Percentiles rank a stretch among this genome's conserved stretches.
phyloP scores from a whole-genome alignment of 192 early-diverging fungal genomes.

The Podila minutissima region DNA sequence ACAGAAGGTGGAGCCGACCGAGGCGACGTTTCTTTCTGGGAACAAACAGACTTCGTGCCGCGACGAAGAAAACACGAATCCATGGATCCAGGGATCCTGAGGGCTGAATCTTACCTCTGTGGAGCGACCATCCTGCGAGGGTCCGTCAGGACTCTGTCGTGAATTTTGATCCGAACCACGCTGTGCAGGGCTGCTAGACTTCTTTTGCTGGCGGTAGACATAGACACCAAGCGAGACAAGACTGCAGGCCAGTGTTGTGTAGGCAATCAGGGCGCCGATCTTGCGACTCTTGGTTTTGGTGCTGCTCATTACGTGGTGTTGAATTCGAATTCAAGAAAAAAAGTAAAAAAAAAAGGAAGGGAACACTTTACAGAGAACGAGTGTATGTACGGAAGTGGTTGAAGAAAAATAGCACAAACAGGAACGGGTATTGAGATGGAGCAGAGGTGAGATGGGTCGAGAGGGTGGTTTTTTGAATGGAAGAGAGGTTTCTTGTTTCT shows the following conservation, averaged over 20 bases:
- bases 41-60: no score
- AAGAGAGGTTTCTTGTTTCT: background rate
- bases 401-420: no score
- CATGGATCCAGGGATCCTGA: no score
- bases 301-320: constrained; percentile 30
- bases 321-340: background rate
- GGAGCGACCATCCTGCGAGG: constrained; percentile 14
- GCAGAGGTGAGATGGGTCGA: background rate
- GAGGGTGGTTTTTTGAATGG: background rate
- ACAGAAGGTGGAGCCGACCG: no score
- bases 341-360: background rate
- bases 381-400: background rate
- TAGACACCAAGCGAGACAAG: constrained; percentile 35
- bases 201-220: constrained; percentile 31
- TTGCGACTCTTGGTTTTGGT: constrained; percentile 23
- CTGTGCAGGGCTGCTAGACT: background rate
- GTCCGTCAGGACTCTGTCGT: constrained; percentile 13
- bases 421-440: background rate
- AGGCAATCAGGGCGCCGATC: constrained; percentile 33
- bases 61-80: no score
- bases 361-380: background rate
- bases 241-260: constrained; percentile 39
- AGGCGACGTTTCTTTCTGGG: no score
- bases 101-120: constrained; percentile 17
- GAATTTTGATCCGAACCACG: constrained; percentile 21